phyloP scores from a whole-genome alignment of 108 stramenopile species.

The Pseudonitzschia pungens region DNA sequence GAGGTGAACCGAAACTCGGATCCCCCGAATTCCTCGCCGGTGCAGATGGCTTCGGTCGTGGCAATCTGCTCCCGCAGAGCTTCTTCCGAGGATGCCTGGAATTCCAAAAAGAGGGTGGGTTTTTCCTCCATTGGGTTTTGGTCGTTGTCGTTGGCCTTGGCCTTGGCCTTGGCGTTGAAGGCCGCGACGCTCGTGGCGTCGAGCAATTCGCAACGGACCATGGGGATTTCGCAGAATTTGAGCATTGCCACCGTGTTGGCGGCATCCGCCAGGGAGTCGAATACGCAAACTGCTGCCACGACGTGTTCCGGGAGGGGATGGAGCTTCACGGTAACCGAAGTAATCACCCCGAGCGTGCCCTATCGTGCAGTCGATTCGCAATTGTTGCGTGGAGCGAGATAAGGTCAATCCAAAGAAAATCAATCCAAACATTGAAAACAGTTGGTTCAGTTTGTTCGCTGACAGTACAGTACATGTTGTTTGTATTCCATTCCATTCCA shows the following conservation, averaged over 20 bases:
- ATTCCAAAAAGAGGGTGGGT: slow-evolving; percentile 85
- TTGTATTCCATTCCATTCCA: too few relatives aligned
- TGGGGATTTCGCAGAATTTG: slow-evolving; percentile 59
- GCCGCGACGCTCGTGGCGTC: slow-evolving; percentile 71
- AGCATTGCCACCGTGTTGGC: slow-evolving; percentile 74
- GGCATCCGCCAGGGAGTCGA: slow-evolving; percentile 63
- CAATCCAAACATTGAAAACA: too few relatives aligned
- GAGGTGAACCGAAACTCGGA: slow-evolving; percentile 56
- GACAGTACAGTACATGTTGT: too few relatives aligned
- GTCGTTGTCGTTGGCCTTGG: slow-evolving; percentile 18
- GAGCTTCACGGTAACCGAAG: slow-evolving; percentile 84
- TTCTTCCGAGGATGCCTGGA: slow-evolving; percentile 55
- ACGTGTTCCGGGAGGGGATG: slow-evolving; percentile 77
- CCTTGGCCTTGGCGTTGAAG: slow-evolving; percentile 54
- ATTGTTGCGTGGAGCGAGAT: too few relatives aligned
- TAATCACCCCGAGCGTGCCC: slow-evolving; percentile 84
- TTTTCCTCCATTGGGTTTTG: slow-evolving; percentile 42
- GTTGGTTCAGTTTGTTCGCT: too few relatives aligned
- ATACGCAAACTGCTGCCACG: slow-evolving; percentile 74
- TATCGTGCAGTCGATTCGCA: background rate
- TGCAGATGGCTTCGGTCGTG: slow-evolving; percentile 50
- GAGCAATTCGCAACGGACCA: slow-evolving; percentile 80
- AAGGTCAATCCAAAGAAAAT: too few relatives aligned
- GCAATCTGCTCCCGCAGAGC: slow-evolving; percentile 49
- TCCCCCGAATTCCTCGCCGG: slow-evolving; percentile 45